Evolutionary conservation across 768 basidiomycete genomes (phyloP).

Genomic region (Termitomyces sp.): DNA sequence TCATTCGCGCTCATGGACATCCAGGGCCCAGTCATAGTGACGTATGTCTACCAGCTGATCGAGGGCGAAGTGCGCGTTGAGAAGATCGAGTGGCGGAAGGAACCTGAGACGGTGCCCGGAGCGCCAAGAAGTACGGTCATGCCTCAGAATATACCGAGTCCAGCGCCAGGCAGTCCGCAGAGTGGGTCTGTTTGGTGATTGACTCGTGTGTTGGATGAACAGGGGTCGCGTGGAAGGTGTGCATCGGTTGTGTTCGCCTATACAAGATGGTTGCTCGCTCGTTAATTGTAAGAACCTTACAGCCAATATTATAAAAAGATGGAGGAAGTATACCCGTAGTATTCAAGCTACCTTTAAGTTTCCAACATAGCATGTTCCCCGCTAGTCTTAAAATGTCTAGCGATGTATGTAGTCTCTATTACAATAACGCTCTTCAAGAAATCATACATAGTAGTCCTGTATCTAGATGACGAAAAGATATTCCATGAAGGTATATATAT

Average conservation of each 20-base stretch:
- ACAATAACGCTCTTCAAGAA: background rate
- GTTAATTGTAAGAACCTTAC: no score
- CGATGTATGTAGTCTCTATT: background rate
- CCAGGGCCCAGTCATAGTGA: conserved; percentile 94
- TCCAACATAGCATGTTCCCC: no score
- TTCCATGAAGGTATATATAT: background rate
- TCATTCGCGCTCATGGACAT: conserved; percentile 98
- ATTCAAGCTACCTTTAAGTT: background rate
- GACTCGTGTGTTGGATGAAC: no score
- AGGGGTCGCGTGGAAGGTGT: no score
- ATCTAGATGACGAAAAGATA: background rate
- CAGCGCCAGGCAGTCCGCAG: conserved; percentile 24
- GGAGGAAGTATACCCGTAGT: background rate
- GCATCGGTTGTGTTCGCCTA: no score
- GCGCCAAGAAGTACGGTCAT: conserved; percentile 43
- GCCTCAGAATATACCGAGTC: conserved; percentile 52
- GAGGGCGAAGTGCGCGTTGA: conserved; percentile 93
- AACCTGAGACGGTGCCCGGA: conserved; percentile 38
- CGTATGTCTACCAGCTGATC: conserved; percentile 94
- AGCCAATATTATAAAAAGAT: no score
- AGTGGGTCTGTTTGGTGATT: conserved; percentile 9
- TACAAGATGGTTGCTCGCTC: no score
- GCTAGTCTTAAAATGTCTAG: background rate
- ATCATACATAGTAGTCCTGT: background rate
- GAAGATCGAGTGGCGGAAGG: conserved; percentile 83